Conservation (phyloP, 257 asterid genomes). For the Mentha longifolia region DNA sequence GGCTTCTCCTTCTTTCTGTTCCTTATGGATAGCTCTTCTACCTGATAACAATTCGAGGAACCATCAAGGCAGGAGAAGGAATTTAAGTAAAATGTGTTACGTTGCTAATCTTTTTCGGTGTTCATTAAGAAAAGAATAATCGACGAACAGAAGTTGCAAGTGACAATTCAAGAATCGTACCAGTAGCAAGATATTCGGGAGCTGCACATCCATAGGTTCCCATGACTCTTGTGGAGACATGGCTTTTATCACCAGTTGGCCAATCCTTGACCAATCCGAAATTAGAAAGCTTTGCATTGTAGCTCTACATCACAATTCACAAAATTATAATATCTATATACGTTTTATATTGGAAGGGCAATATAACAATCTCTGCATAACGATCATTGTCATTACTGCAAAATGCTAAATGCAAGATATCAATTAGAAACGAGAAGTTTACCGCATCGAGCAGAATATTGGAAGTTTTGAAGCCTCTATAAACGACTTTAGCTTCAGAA, state of each 20-base stretch:
- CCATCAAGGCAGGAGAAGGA: too few relatives aligned
- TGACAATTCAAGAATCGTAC: constrained; percentile 39
- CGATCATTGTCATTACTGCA: neutral
- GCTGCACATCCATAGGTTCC: constrained; percentile 94
- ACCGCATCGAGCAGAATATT: too few relatives aligned
- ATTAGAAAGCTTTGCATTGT: constrained; percentile 88
- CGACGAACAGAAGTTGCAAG: neutral
- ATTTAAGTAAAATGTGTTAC: too few relatives aligned
- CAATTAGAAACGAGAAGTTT: too few relatives aligned
- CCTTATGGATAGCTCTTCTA: too few relatives aligned
- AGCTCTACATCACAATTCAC: constrained; percentile 53
- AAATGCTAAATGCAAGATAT: constrained; percentile 9
- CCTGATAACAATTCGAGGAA: too few relatives aligned
- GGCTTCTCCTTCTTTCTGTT: too few relatives aligned
- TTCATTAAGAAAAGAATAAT: neutral
- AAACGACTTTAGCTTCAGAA: too few relatives aligned
- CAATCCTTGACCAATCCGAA: constrained; percentile 95
- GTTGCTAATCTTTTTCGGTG: neutral
- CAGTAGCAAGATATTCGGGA: constrained; percentile 85
- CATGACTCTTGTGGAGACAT: constrained; percentile 77
- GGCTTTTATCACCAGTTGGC: constrained; percentile 75
- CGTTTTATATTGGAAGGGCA: too few relatives aligned
- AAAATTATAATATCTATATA: neutral
- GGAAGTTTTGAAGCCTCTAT: too few relatives aligned
- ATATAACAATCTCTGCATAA: too few relatives aligned